phyloP scores from a whole-genome alignment of 139 green algal genomes.

The Chara braunii region DNA sequence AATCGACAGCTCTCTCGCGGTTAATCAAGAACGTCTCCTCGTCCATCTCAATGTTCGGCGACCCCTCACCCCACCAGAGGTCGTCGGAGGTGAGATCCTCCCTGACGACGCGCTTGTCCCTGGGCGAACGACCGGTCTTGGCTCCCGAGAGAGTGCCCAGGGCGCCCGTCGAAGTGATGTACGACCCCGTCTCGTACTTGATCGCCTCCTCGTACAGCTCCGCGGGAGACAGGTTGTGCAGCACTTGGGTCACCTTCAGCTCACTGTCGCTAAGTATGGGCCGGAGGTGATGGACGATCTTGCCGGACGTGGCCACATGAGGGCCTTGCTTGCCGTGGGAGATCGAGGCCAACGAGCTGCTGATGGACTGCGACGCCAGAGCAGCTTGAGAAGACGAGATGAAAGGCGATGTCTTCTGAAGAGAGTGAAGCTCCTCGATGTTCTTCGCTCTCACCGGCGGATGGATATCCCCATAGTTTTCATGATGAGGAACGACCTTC shows the following conservation, averaged over 20 bases:
- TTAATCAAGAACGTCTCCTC: constrained; percentile 36
- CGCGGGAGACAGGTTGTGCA: constrained; percentile 34
- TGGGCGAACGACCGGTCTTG: constrained; percentile 81
- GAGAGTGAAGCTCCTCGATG: no score
- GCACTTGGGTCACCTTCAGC: constrained; percentile 30
- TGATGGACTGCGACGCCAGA: no score
- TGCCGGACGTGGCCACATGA: no score
- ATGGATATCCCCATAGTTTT: no score
- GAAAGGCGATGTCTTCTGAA: no score
- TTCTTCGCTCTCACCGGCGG: no score
- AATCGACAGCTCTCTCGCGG: constrained; percentile 32
- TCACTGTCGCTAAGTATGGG: constrained; percentile 29
- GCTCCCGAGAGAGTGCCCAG: constrained; percentile 68
- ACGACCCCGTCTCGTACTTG: constrained; percentile 32
- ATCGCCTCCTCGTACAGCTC: constrained; percentile 36
- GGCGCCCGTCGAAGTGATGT: constrained; percentile 59
- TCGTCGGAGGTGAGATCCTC: constrained; percentile 46
- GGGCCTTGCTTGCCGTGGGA: no score
- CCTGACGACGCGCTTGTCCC: constrained; percentile 88
- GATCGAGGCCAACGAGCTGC: no score
- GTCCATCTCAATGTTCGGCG: constrained; percentile 39
- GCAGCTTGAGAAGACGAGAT: no score
- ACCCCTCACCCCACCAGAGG: constrained; percentile 41
- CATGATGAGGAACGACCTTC: no score
- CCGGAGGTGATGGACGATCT: no score